phyloP scores from a whole-genome alignment of 2,329 filamentous ascomycete genomes.

The Byssochlamys sp. region DNA sequence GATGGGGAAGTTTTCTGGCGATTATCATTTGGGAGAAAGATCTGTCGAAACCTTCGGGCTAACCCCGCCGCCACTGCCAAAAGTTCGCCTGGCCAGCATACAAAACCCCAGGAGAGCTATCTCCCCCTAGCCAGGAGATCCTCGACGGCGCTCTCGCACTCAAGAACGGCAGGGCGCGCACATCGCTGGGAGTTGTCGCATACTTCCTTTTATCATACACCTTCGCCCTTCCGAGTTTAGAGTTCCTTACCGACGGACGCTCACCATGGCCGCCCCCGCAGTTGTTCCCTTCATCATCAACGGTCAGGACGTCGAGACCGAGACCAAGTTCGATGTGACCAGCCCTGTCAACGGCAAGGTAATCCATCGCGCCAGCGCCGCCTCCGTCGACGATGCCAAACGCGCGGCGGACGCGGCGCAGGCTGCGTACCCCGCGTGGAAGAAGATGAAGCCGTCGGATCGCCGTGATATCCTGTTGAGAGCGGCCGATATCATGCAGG shows the following conservation, averaged over 20 bases:
- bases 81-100: not conserved
- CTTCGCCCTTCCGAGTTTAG: constrained; percentile 4
- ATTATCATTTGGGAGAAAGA: not conserved
- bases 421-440: constrained; percentile 62
- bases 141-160: not conserved
- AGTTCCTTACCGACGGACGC: not conserved
- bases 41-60: not conserved
- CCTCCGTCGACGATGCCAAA: constrained; percentile 46
- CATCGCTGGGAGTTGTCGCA: not conserved
- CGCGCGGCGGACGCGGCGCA: constrained; percentile 53
- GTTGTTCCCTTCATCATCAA: constrained; percentile 35
- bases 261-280: constrained; percentile 1
- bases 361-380: constrained; percentile 47
- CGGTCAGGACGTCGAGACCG: constrained; percentile 32
- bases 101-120: not conserved
- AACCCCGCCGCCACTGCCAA: not conserved
- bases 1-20: not conserved
- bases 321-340: constrained; percentile 40
- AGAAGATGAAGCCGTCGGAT: constrained; percentile 47
- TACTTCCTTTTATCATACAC: not conserved
- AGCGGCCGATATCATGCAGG: constrained; percentile 37
- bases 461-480: constrained; percentile 57
- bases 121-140: not conserved
- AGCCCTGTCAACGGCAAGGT: constrained; percentile 47
- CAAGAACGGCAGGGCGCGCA: not conserved